Evolutionary conservation across 148 eudicot species (phyloP), one percentile per base, ranked within the genome.

Genomic region (Fagopyrum homotropicum): DNA sequence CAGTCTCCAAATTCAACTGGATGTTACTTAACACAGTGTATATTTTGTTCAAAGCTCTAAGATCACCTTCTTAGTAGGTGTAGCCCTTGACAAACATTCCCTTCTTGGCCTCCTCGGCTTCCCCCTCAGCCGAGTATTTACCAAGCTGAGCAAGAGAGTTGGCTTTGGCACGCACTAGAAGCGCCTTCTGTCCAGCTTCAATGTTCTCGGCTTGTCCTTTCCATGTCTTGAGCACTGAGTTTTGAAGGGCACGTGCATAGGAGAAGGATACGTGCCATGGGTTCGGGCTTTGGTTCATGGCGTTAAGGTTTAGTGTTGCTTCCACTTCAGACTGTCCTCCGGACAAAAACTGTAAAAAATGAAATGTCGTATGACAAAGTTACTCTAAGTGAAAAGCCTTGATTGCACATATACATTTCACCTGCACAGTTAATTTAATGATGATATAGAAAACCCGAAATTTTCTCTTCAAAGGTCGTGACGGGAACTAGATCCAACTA

Each of bases 201-300:
- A 87, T 76, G 43, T 91, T 94, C 82, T 91, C 97, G 5, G 98
- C 89, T 26, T 56, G 88, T 77, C 98, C 98, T 72, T 92, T 91
- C 98, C 97, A 91, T 79, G 93, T 80, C 87, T 91, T 94, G 9
- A 94, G 96, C 77, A 92, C 93, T 10, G 86, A 76, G 90, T 94
- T 94, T 69, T 94, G 97, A 29, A 94, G 81, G n/a, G 98, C 98
- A 78, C 96, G 91, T 47, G 98, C 98, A 68, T 94, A 94, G 5
- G 98, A 94, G 87, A 94, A 94, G 12, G 97, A 94, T 16, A 94
- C 97, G 43, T 94, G 98, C 98, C 98, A 94, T 66, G 97, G 97
- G 90, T 94, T 94, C 55, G 96, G 96, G 73, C 86, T 89, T 82
- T 94, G 98, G 81, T 94, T 94, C 98, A 94, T 94, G 45, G 98